Base-by-base conservation (phyloP, 345 rosid genomes). In the Eucalyptus marginata region DNA sequence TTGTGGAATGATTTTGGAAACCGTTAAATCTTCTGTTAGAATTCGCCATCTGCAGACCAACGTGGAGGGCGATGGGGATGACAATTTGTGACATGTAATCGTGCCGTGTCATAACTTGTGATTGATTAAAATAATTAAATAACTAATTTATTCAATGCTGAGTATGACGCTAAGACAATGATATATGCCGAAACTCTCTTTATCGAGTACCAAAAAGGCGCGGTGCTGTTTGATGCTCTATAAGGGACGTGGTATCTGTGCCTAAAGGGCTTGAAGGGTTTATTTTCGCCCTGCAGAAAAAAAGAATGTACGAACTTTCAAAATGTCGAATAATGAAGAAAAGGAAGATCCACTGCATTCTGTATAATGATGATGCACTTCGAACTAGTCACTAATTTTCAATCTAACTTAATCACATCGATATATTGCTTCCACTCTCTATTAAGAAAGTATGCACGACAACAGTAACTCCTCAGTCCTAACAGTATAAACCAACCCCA, bases 181-280 rank as follows among this genome's bases (percentile, higher is more conserved):
- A 94, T 92, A 51, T 93, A 89, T 20, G 94, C 90, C 1, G 94
- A 91, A 87, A 92, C 94, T 85, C 94, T 76, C 92, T 90, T 92
- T 86, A 94, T 89, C 13, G 94, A 93, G 91, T 93, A 94, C 95
- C 95, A 94, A 71, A 94, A 90, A 0, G 94, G 94, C 76, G 93
- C 88, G 18, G 91, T 89, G n/a, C 94, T 94, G 80, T 87, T 33
- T 2, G 94, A 93, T 49, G 94, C 93, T 90, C 49, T 92, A 86
- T 90, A 89, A 6, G 95, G 94, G 64, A 86, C 86, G 62, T 89
- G 89, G 86, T 92, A 93, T 22, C 93, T 91, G 51, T 90, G 56
- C 13, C 3, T 16, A 88, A 20, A 94, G 2, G 95, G 94, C 91
- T 93, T 94, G 89, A 93, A 93, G 10, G 93, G 90, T 29, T 86